phyloP scores from a whole-genome alignment of 2,329 filamentous ascomycete genomes.

The Colletotrichum costaricense region DNA sequence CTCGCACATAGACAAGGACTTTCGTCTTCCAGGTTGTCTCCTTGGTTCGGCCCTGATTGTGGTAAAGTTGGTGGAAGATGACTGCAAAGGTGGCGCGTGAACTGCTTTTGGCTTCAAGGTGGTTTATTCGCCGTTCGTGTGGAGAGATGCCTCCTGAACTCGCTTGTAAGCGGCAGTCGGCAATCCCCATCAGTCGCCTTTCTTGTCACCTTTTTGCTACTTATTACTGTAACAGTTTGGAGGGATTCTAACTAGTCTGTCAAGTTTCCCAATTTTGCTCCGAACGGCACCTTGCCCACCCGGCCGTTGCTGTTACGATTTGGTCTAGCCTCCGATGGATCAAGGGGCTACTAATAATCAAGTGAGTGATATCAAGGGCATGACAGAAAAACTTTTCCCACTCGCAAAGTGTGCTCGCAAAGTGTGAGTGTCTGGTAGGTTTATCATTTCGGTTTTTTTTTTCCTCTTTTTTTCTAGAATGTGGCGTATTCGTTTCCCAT shows the following conservation, averaged over 20 bases:
- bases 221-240: neutral
- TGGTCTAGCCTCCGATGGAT: neutral
- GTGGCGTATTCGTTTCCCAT: constrained; percentile 8
- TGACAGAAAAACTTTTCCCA: neutral
- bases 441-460: neutral
- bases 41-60: neutral
- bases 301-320: constrained; percentile 1
- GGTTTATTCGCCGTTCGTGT: neutral
- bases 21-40: neutral
- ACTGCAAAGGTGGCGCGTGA: constrained; percentile 13
- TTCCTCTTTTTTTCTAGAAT: neutral
- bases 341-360: constrained; percentile 1
- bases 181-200: neutral
- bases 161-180: constrained; percentile 14
- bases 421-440: neutral
- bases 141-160: constrained; percentile 14
- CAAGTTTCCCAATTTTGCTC: neutral
- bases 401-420: too few relatives aligned
- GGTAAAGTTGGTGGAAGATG: neutral
- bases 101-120: neutral
- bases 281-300: neutral
- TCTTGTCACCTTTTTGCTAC: neutral
- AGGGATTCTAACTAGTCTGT: neutral
- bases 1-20: neutral
- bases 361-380: neutral